Conservation (phyloP, 345 rosid species). For the Leavenworthia alabamica region DNA sequence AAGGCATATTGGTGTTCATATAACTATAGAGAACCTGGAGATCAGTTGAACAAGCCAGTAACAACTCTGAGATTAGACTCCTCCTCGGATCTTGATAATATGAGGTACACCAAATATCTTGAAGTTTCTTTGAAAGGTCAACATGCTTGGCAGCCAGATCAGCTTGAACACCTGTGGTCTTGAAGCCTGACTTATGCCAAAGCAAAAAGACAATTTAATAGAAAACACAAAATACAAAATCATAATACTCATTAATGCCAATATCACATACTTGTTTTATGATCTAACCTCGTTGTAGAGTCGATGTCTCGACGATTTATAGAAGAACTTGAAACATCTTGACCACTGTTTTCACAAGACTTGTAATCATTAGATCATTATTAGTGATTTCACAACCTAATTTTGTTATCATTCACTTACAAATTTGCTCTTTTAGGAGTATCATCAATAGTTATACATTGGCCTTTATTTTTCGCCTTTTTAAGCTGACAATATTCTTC, state of each 20-base stretch:
- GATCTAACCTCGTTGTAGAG: constrained; percentile 25
- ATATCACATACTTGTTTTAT: constrained; percentile 24
- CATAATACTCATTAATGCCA: constrained; percentile 21
- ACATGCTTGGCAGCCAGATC: constrained; percentile 30
- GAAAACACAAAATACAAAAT: not conserved
- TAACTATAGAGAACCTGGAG: constrained; percentile 56
- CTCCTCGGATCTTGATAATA: constrained; percentile 38
- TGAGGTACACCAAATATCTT: constrained; percentile 52
- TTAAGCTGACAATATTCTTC: constrained; percentile 49
- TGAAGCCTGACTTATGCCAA: constrained; percentile 42
- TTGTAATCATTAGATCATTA: not conserved
- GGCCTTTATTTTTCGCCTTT: constrained; percentile 36
- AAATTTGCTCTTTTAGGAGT: constrained; percentile 16
- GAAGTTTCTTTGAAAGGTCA: constrained; percentile 48
- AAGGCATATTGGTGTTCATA: constrained; percentile 32
- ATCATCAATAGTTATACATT: constrained; percentile 10
- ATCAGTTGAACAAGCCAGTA: constrained; percentile 50
- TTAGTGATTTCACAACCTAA: not conserved
- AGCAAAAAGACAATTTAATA: constrained; percentile 8
- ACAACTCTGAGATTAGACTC: constrained; percentile 50
- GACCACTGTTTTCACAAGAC: constrained; percentile 36
- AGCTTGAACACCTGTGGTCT: constrained; percentile 64
- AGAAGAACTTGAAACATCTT: constrained; percentile 15
- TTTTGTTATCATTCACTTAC: constrained; percentile 28
- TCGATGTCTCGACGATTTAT: constrained; percentile 19